These are phyloP conservation scores for Trametes coccinea DNA, from an alignment of 768 basidiomycete species.

Conservation along the genomic window DNA sequence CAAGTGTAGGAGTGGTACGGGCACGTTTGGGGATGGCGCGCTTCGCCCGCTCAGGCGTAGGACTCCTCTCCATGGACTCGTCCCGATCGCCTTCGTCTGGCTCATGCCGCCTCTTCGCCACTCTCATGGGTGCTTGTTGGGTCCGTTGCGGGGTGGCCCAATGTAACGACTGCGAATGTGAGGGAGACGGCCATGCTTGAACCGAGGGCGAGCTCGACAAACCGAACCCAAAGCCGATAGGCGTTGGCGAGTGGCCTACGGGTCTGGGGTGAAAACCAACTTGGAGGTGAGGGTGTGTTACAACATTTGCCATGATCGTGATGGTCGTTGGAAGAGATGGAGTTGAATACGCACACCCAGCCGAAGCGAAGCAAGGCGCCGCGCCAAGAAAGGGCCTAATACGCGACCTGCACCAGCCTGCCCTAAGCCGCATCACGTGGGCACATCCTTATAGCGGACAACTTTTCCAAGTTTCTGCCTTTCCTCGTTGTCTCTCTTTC, in stretches of 20 bases:
- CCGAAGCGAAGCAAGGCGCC: conserved; percentile 17
- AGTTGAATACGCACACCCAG: conserved; percentile 13
- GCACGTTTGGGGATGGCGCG: conserved; percentile 69
- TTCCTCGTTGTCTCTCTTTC: not conserved
- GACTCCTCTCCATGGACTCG: conserved; percentile 82
- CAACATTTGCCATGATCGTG: conserved; percentile 68
- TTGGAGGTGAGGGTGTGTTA: conserved; percentile 51
- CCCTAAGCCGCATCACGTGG: conserved; percentile 41
- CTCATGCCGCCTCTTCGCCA: conserved; percentile 67
- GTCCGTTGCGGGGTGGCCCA: conserved; percentile 51
- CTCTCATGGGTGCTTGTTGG: conserved; percentile 44
- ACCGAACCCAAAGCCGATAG: conserved; percentile 76
- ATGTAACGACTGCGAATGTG: conserved; percentile 39
- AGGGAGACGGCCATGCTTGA: conserved; percentile 48
- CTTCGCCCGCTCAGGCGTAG: conserved; percentile 78
- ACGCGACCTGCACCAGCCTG: conserved; percentile 27
- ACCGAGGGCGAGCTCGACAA: conserved; percentile 48
- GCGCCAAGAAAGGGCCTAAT: conserved; percentile 15
- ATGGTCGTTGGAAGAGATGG: conserved; percentile 21
- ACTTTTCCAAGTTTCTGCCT: conserved; percentile 26
- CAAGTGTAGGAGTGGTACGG: conserved; percentile 41
- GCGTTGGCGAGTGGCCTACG: conserved; percentile 59
- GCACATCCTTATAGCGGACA: conserved; percentile 21
- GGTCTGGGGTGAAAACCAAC: conserved; percentile 63
- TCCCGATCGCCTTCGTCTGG: conserved; percentile 68